Conservation (phyloP, 768 basidiomycete genomes). For the Pulveroboletus ravenelii region DNA sequence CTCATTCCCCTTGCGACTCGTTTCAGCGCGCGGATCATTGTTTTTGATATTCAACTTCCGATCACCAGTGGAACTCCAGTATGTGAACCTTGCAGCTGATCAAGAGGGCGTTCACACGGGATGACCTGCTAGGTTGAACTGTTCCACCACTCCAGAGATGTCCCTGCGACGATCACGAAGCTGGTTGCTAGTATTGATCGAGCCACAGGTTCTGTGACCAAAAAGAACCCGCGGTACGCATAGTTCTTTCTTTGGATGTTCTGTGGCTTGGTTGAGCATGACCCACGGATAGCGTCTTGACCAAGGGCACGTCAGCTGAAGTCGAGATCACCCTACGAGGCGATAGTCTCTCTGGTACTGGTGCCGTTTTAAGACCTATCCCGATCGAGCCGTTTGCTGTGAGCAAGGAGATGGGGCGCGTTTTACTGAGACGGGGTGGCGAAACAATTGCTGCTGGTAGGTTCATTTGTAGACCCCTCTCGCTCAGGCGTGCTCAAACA, state of each 20-base stretch:
- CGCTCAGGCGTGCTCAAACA: constrained; percentile 1
- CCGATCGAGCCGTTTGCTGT: constrained; percentile 80
- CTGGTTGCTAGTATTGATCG: constrained; percentile 79
- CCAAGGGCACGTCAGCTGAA: constrained; percentile 81
- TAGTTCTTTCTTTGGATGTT: background rate
- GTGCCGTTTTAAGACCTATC: constrained; percentile 50
- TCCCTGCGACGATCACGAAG: constrained; percentile 83
- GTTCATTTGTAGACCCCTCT: constrained; percentile 5
- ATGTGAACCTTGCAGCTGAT: constrained; percentile 16
- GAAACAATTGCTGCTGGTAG: constrained; percentile 92
- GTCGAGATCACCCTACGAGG: constrained; percentile 76
- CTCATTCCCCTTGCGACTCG: constrained; percentile 69
- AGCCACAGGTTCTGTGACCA: constrained; percentile 64
- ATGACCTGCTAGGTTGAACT: constrained; percentile 65
- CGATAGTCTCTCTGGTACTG: constrained; percentile 44
- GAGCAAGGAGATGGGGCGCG: constrained; percentile 96
- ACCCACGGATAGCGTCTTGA: constrained; percentile 56
- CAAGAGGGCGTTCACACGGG: background rate
- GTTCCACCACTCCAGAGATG: constrained; percentile 90
- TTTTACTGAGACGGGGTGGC: constrained; percentile 81
- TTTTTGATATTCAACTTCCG: constrained; percentile 89
- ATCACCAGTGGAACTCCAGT: constrained; percentile 86
- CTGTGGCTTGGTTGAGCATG: constrained; percentile 4
- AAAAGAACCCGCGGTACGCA: constrained; percentile 71
- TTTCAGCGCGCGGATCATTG: constrained; percentile 85